Conservation (phyloP, 169 alveolate genomes). For the Plasmodium inui region DNA sequence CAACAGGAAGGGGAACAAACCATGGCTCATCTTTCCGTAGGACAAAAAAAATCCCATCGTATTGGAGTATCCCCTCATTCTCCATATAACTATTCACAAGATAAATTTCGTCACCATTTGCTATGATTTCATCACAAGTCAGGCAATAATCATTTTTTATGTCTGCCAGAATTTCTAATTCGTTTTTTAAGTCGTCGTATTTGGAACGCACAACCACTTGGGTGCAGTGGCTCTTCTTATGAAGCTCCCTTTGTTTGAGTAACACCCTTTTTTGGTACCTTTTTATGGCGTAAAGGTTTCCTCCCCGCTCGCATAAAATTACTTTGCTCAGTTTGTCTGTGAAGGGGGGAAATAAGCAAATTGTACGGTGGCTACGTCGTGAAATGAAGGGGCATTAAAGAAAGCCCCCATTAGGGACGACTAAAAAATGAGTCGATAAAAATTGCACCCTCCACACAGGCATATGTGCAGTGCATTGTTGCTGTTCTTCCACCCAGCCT, state of each 20-base stretch:
- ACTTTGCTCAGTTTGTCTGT: conserved; percentile 27
- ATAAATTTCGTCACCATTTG: conserved; percentile 45
- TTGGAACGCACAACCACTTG: conserved; percentile 14
- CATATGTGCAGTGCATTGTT: not conserved
- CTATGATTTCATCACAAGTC: conserved; percentile 31
- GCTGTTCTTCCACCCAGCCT: not conserved
- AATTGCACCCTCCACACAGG: not conserved
- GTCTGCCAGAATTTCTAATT: conserved; percentile 43
- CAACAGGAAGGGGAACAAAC: conserved; percentile 57
- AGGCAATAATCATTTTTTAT: conserved; percentile 65
- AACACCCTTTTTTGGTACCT: conserved; percentile 24
- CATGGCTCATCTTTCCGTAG: conserved; percentile 11
- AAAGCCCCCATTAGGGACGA: not conserved
- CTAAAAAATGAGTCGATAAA: not conserved
- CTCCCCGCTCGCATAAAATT: conserved; percentile 45
- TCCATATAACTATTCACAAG: conserved; percentile 59
- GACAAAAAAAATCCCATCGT: conserved; percentile 35
- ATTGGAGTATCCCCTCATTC: conserved; percentile 26
- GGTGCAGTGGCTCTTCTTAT: not conserved
- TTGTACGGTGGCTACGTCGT: not conserved
- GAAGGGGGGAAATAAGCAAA: not conserved
- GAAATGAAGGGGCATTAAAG: not conserved
- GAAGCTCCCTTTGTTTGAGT: conserved; percentile 47
- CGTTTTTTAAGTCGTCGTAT: conserved; percentile 58
- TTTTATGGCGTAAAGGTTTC: conserved; percentile 35